Evolutionary conservation across 2,329 filamentous ascomycete genomes (phyloP), one percentile per base, ranked within the genome.

Genomic region (Penicillium sp.): DNA sequence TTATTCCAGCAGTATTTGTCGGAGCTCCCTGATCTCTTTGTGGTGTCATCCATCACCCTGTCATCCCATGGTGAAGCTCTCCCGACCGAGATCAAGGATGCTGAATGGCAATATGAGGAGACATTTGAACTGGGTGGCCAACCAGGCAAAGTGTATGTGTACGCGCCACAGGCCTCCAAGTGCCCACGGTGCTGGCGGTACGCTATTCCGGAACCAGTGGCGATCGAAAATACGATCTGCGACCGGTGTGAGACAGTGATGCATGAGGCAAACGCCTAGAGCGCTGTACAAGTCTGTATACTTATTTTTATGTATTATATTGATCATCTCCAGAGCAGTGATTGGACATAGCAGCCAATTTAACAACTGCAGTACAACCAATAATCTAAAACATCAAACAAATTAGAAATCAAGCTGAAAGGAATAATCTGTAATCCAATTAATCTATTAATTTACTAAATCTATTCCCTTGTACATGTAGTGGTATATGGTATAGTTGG

Each of bases 171-270:
- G 14, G 73, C 76, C 13, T 75, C 80, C 45, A 99, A 97, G 73
- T 99, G 94, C 71, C 81, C 84, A 1, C 81, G 94, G 49, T 99
- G 94, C 76, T 99, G 94, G 94, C 85, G 89, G 59, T 96, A 90
- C 72, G 81, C 89, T 24, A 86, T 89, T n/a, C 78, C 82, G 20
- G 64, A 71, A 43, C 42, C 63, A 4, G 50, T 61, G 49, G 60
- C 64, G n/a, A 74, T 75, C 46, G 81, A 87, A 63, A 85, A 89
- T 18, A 72, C 77, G 38, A 76, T 96, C 18, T 97, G 93, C 73
- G 75, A 73, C 47, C 80, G 91, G 68, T 97, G 93, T 71, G 85
- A 87, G 31, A 81, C 84, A 13, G 84, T 88, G 35, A 81, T 93
- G 16, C 66, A 66, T 26, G 64, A 69, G 53, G 53, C 50, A 53